Percentiles rank a stretch among this genome's conserved stretches.
These are phyloP conservation scores for Bonia amplexicaulis DNA, from an alignment of 176 grass and related monocot species.

Conservation along the genomic window DNA sequence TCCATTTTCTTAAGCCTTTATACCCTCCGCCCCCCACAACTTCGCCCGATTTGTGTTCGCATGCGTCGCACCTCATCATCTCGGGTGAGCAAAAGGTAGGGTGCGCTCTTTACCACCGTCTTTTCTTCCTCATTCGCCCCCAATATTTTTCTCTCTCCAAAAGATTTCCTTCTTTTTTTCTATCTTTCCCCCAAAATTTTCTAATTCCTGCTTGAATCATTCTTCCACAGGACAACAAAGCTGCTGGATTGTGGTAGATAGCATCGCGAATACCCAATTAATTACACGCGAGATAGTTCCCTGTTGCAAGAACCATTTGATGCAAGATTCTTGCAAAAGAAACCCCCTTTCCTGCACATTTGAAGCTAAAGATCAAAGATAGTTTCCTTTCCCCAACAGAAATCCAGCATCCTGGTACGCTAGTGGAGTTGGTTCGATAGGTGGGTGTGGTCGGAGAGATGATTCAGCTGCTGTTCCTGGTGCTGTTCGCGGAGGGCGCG, in stretches of 20 bases:
- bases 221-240: neutral
- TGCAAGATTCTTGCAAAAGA: neutral
- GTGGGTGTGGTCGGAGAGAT: neutral
- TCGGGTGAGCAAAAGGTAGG: no score
- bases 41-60: neutral
- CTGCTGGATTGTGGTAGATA: neutral
- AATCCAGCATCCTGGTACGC: neutral
- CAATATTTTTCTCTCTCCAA: neutral
- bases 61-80: no score
- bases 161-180: neutral
- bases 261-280: neutral
- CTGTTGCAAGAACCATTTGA: neutral
- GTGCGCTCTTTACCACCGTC: no score
- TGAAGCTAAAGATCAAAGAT: neutral
- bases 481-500: conserved; percentile 75
- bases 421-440: neutral
- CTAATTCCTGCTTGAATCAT: neutral
- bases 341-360: neutral
- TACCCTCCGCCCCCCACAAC: neutral
- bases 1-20: neutral
- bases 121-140: neutral
- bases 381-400: neutral
- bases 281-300: neutral
- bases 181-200: neutral
- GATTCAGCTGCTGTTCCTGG: conserved; percentile 67